These are phyloP conservation scores for Rhizophora mangle DNA, from an alignment of 345 rosid species.

Conservation along the genomic window DNA sequence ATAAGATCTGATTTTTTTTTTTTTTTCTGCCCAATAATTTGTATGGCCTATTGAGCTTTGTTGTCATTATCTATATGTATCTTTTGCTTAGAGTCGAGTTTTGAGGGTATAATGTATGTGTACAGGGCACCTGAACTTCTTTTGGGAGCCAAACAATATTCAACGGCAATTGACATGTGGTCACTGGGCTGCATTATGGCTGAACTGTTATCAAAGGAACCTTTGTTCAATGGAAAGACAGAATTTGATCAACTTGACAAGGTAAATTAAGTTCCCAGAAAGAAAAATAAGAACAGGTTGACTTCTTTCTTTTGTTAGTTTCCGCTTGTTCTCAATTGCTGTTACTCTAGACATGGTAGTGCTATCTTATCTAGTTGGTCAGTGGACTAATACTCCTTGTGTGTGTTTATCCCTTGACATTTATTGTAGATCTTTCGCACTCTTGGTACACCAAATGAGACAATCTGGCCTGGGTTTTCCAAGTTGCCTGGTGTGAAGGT, in stretches of 20 bases:
- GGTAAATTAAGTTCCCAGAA: constrained; percentile 37
- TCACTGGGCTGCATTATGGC: constrained; percentile 99
- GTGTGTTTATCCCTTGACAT: background rate
- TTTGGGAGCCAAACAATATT: constrained; percentile 87
- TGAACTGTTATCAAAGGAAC: constrained; percentile 77
- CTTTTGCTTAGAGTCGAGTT: background rate
- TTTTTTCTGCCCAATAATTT: background rate
- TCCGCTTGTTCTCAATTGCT: background rate
- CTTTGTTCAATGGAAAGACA: constrained; percentile 90
- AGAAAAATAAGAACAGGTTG: background rate
- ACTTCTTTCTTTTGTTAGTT: background rate
- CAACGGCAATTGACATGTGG: constrained; percentile 99
- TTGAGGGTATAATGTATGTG: constrained; percentile 12
- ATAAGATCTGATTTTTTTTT: background rate
- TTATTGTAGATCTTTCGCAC: constrained; percentile 69
- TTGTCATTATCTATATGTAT: constrained; percentile 1
- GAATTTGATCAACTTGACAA: constrained; percentile 98
- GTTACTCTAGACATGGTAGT: background rate
- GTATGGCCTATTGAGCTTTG: background rate
- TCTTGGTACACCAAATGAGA: constrained; percentile 94
- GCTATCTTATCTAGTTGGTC: constrained; percentile 1
- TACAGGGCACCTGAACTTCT: constrained; percentile 99
- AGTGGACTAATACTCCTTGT: background rate
- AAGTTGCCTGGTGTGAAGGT: constrained; percentile 94
- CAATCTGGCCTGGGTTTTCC: constrained; percentile 95